These are phyloP conservation scores for Wakefieldia striispora DNA, from an alignment of 768 basidiomycete genomes.

Conservation along the genomic window DNA sequence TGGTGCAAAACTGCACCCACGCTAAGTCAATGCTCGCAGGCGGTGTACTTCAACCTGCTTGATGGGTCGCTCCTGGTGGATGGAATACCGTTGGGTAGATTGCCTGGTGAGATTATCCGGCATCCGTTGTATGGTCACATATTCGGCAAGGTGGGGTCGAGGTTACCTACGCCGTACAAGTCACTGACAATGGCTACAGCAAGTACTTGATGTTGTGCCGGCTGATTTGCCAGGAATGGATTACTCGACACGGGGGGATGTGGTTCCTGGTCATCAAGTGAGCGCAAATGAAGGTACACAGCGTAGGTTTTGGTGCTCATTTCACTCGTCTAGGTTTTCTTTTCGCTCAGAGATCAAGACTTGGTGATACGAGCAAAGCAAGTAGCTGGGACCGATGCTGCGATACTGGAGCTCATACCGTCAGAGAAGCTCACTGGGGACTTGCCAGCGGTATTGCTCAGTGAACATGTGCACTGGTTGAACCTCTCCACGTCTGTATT, in stretches of 20 bases:
- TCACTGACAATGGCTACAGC: conserved; percentile 12
- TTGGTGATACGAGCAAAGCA: conserved; percentile 20
- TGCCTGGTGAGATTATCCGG: conserved; percentile 17
- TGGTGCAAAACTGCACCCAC: conserved; percentile 14
- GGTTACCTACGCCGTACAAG: not conserved
- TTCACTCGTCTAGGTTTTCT: conserved; percentile 16
- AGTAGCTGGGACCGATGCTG: not conserved
- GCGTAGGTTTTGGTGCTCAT: not conserved
- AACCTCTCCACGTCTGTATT: conserved; percentile 21
- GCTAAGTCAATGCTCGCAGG: conserved; percentile 14
- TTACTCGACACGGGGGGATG: conserved; percentile 17
- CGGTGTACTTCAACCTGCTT: conserved; percentile 21
- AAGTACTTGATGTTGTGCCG: conserved; percentile 22
- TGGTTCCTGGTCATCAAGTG: conserved; percentile 19
- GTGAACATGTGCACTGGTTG: conserved; percentile 31
- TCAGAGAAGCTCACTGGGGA: conserved; percentile 21
- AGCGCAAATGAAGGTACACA: not conserved
- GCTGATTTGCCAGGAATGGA: conserved; percentile 26
- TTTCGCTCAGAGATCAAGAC: conserved; percentile 14
- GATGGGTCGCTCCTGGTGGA: conserved; percentile 28
- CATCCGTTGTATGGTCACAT: conserved; percentile 21
- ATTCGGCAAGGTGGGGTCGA: conserved; percentile 18
- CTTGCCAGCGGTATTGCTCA: conserved; percentile 23
- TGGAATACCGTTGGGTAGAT: conserved; percentile 23
- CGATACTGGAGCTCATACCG: conserved; percentile 26